phyloP scores from a whole-genome alignment of 176 grass and related monocot genomes.

The Carex pumila region DNA sequence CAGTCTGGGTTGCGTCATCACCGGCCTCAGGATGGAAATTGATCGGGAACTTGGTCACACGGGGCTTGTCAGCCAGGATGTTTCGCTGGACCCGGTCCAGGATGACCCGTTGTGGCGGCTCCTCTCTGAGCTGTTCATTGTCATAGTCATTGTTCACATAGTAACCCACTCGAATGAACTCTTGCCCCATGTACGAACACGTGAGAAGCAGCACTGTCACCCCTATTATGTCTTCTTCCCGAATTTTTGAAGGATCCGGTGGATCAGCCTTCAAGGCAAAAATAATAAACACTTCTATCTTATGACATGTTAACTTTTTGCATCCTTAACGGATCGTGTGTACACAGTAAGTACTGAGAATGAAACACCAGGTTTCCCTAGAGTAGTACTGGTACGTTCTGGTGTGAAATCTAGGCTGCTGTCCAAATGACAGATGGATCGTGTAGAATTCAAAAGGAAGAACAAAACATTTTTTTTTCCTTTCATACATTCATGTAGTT shows the following conservation, averaged over 20 bases:
- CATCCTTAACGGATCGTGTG: neutral
- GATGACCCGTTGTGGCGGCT: constrained; percentile 64
- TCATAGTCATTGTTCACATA: constrained; percentile 98
- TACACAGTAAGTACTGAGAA: neutral
- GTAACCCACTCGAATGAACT: constrained; percentile 98
- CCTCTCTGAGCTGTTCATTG: constrained; percentile 87
- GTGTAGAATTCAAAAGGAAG: neutral
- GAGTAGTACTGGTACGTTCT: neutral
- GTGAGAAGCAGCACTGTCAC: constrained; percentile 91
- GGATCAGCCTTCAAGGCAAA: constrained; percentile 69
- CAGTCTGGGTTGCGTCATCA: constrained; percentile 36
- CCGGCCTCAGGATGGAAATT: constrained; percentile 87
- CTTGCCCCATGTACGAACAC: constrained; percentile 91
- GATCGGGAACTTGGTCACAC: constrained; percentile 96
- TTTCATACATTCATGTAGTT: neutral
- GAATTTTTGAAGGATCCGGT: constrained; percentile 81
- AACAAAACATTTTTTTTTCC: neutral
- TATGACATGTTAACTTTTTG: neutral
- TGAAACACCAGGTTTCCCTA: neutral
- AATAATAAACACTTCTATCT: neutral
- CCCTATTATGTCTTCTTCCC: constrained; percentile 94
- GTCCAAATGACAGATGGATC: neutral
- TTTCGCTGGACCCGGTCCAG: constrained; percentile 88
- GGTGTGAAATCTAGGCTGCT: neutral
- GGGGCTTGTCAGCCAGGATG: constrained; percentile 90